Evolutionary conservation across 163 green algal species (phyloP).

Genomic region (Scenedesmus sp.): DNA sequence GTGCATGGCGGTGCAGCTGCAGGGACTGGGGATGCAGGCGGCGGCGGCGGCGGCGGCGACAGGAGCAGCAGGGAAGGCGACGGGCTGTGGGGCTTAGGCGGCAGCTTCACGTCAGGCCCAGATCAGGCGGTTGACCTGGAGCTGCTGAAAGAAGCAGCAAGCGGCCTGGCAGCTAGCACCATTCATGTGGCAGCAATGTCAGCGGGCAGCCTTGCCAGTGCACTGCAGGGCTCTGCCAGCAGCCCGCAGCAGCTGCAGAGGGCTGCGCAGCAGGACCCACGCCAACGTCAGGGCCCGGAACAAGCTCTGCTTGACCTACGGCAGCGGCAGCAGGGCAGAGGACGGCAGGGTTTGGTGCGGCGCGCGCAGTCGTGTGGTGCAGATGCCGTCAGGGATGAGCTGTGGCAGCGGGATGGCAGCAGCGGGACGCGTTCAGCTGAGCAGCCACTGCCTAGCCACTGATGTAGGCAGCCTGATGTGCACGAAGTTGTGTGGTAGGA

Average conservation of each 20-base stretch:
- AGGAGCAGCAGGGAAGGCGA: not conserved
- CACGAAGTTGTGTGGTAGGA: not conserved
- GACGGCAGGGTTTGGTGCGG: not conserved
- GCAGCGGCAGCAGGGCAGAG: not conserved
- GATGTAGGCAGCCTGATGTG: not conserved
- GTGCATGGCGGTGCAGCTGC: not conserved
- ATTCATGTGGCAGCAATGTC: not conserved
- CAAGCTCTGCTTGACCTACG: not conserved
- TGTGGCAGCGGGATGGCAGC: not conserved
- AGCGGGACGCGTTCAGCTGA: not conserved
- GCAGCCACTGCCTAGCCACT: not conserved
- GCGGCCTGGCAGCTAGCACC: not conserved
- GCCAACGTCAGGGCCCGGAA: not conserved
- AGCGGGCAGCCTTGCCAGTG: not conserved
- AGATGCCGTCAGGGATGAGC: not conserved
- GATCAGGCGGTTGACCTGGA: not conserved
- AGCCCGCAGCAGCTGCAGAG: not conserved
- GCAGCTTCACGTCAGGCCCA: not conserved
- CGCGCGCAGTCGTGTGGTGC: not conserved
- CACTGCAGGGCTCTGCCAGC: not conserved
- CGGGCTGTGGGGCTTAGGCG: not conserved
- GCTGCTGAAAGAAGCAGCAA: conserved; percentile 4
- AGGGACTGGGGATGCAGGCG: too few species aligned
- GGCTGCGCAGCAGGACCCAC: not conserved
- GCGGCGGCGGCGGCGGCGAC: not conserved